A percentile compares a stretch with the other conserved stretches of the same genome.
Conservation (phyloP, 805 yeast species). For the Deakozyma indianensis region DNA sequence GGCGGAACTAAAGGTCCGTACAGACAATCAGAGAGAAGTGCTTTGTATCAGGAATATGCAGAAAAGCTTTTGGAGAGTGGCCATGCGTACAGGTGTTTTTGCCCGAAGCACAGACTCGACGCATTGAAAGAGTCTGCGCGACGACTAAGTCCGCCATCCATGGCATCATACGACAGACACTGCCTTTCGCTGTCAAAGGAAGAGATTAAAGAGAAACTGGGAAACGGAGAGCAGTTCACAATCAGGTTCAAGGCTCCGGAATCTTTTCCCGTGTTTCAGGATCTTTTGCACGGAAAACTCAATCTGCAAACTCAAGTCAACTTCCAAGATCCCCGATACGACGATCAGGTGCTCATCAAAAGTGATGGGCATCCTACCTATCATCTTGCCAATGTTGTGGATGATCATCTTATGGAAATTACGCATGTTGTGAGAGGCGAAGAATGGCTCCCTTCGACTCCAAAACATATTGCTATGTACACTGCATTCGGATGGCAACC, state of each 20-base stretch:
- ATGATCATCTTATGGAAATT: conserved; percentile 83
- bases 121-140: conserved; percentile 59
- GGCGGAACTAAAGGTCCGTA: conserved; percentile 59
- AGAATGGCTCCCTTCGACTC: conserved; percentile 95
- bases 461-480: conserved; percentile 82
- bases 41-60: conserved; percentile 50
- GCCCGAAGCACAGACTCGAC: conserved; percentile 65
- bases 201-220: conserved; percentile 26
- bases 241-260: conserved; percentile 70
- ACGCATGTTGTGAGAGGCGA: conserved; percentile 96
- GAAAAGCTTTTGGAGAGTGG: conserved; percentile 44
- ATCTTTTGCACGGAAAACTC: conserved; percentile 63
- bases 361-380: conserved; percentile 95
- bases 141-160: conserved; percentile 69
- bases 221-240: conserved; percentile 27
- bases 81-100: conserved; percentile 74
- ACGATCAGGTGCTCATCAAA: conserved; percentile 79
- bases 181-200: conserved; percentile 37
- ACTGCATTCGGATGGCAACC: conserved; percentile 73
- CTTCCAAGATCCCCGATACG: conserved; percentile 55
- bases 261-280: conserved; percentile 49
- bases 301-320: conserved; percentile 73
- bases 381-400: conserved; percentile 91
- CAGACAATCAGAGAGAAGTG: conserved; percentile 67
- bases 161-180: conserved; percentile 80